phyloP scores from a whole-genome alignment of 441 rosid genomes.

The Lepidium campestre region DNA sequence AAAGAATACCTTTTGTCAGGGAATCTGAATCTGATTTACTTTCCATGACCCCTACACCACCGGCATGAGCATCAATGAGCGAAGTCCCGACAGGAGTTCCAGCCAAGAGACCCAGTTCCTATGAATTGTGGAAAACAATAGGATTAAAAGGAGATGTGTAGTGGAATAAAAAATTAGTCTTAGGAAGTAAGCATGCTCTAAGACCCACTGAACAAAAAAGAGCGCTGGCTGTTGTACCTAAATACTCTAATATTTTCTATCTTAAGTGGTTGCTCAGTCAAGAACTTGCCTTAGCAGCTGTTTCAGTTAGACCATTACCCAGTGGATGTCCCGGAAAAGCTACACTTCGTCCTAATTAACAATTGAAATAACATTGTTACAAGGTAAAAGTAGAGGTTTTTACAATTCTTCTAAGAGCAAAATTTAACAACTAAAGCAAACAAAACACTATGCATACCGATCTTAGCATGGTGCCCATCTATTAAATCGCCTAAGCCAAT shows the following conservation, averaged over 20 bases:
- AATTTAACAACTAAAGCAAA: not conserved
- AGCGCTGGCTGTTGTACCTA: not conserved
- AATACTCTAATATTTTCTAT: conserved; percentile 27
- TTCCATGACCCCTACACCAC: conserved; percentile 95
- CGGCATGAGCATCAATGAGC: conserved; percentile 97
- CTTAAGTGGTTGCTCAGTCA: conserved; percentile 30
- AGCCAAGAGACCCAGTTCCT: conserved; percentile 76
- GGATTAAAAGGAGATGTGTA: conserved; percentile 3
- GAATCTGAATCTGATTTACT: conserved; percentile 45
- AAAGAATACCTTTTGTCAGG: conserved; percentile 48
- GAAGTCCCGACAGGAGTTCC: conserved; percentile 93
- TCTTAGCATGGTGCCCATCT: conserved; percentile 93
- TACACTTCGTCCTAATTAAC: conserved; percentile 70
- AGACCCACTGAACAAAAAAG: not conserved
- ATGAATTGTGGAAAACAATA: conserved; percentile 19
- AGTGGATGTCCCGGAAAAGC: conserved; percentile 95
- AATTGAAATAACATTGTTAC: not conserved
- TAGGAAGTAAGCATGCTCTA: not conserved
- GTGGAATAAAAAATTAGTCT: not conserved
- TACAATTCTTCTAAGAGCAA: not conserved
- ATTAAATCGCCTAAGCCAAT: conserved; percentile 88
- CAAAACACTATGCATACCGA: conserved; percentile 44
- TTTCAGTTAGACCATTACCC: conserved; percentile 81
- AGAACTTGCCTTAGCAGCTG: conserved; percentile 85
- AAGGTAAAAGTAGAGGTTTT: not conserved